Evolutionary conservation across 73 alveolate species (phyloP), one percentile per base, ranked within the genome.

Genomic region (Symbiodinium pilosum): DNA sequence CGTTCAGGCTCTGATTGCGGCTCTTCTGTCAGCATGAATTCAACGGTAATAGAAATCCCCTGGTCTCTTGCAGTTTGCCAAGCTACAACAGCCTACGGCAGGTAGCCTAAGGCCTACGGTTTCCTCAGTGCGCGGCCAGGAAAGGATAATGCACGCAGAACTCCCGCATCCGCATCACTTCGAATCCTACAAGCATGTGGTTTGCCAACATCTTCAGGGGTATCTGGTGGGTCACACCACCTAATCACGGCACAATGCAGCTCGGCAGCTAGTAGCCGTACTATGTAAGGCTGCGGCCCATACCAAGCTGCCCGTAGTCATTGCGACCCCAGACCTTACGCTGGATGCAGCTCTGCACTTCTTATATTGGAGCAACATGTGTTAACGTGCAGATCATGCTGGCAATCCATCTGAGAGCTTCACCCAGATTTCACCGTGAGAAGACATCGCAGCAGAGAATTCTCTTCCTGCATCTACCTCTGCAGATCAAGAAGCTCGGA

Each of bases 351-450:
- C 14, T 14, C 14, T 6, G 14, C 59, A 47, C 59, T 47, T n/a
- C n/a, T n/a, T n/a, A n/a, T n/a, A n/a, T n/a, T n/a, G n/a, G n/a
- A n/a, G n/a, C n/a, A n/a, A n/a, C n/a, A n/a, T n/a, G n/a, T n/a
- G n/a, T n/a, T n/a, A n/a, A n/a, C n/a, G n/a, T n/a, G n/a, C n/a
- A n/a, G n/a, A n/a, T n/a, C 59, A 9, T 47, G 6, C 14, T 47
- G 59, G 59, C 40, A 9, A 28, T 38, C 38, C 9, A 14, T 64
- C 81, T 64, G 38, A 64, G 81, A 20, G 20, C 32, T 28, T 18
- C 81, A 91, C 97, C 97, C 97, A 91, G 32, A 91, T 85, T 34
- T 91, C 97, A 30, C 97, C 97, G 34, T 69, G 97, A 32, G 88
- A 69, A 20, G 97, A 32, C 97, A 91, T 91, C 68, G 97, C 97